phyloP scores from a whole-genome alignment of 2,329 filamentous ascomycete genomes.

The Fusarium globosum region DNA sequence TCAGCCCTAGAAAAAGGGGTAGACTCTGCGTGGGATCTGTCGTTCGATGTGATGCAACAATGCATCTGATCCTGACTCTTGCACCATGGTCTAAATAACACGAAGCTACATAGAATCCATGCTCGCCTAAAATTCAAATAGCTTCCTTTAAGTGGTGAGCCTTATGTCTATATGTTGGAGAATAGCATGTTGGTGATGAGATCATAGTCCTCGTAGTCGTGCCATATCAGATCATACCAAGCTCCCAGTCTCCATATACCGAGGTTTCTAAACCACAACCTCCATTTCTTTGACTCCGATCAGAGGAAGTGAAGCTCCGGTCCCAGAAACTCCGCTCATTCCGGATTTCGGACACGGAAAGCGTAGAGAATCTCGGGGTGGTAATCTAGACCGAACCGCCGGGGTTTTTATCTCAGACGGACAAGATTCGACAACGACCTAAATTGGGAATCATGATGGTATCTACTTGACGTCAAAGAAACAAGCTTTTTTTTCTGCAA shows the following conservation, averaged over 20 bases:
- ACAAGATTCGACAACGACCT: neutral
- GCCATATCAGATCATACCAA: slow-evolving; percentile 8
- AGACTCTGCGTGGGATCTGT: neutral
- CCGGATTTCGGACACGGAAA: neutral
- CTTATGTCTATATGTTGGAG: neutral
- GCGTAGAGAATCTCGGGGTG: slow-evolving; percentile 7
- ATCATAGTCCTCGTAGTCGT: neutral
- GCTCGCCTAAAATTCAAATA: rapidly evolving
- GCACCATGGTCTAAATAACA: too few species aligned
- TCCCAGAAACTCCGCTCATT: neutral
- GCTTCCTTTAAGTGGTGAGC: neutral
- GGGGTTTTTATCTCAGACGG: neutral
- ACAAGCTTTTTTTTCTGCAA: neutral
- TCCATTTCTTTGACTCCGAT: neutral
- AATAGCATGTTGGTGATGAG: neutral
- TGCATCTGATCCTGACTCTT: neutral
- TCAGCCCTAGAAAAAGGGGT: slow-evolving; percentile 32
- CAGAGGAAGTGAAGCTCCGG: neutral
- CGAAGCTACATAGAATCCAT: too few species aligned
- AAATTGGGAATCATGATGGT: neutral
- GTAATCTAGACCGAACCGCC: slow-evolving; percentile 11
- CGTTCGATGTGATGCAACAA: neutral
- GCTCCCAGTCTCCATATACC: neutral
- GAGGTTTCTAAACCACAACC: neutral
- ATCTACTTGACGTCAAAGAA: neutral